Base-by-base conservation (phyloP, 2,329 filamentous ascomycete genomes). In the Didymella sp. region DNA sequence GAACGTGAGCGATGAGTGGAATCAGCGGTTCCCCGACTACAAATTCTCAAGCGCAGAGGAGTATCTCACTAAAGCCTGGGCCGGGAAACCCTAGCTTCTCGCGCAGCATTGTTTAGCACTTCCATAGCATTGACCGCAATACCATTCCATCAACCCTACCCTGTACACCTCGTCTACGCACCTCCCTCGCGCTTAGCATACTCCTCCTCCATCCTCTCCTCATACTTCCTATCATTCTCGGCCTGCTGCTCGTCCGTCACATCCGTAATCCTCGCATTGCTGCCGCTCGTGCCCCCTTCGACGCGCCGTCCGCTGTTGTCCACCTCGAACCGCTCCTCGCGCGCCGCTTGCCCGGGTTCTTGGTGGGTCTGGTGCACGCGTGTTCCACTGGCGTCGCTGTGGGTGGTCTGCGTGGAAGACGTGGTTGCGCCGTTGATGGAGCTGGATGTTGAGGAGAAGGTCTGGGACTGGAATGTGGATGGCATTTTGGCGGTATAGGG, bases 1-100 rank as follows among this genome's bases (percentile, higher is more conserved):
- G 79, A 70, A 77, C 56, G 72, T 78, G 1, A 74, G 78, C 15
- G 74, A 76, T 31, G 79, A 81, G 57, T 81, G 75, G 71, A 84
- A 84, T 57, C 58, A 72, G 46, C 62, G 79, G 17, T 73, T 81
- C 27, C 79, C 81, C 0, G 77, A 81, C 21, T 80, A 78, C 35
- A 51, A 77, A 52, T 83, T 83, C 45, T 76, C 68, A 2, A 52
- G 64, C 8, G 64, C 72, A 1, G 78, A 81, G 51, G 76, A 78
- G 9, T 82, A 81, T 58, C 58, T 83, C 11, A 64, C 44, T 0
- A 65, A 78, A 53, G 70, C 74, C 5, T 82, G 80, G 80, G 62
- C 63, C 35, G 77, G 72, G 11, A 78, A 75, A 59, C 62, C 65
- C 35, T 79, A 55, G 35, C n/a, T n/a, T n/a, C n/a, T n/a, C n/a